These are phyloP conservation scores for Ganoderma boninense DNA, from an alignment of 1,284 basidiomycete species.

Conservation along the genomic window DNA sequence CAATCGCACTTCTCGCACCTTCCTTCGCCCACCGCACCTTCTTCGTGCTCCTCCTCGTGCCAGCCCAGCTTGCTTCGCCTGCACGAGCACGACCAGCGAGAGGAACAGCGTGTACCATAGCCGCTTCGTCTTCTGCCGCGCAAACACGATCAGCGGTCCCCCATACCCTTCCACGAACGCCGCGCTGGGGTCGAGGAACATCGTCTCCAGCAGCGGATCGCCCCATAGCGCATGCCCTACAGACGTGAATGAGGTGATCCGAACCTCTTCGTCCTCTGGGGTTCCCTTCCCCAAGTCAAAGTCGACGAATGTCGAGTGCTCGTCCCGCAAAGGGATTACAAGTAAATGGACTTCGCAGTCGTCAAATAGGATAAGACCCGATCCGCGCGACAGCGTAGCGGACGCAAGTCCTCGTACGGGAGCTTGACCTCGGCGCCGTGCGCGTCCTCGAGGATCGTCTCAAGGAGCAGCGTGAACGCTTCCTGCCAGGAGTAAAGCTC, in stretches of 20 bases:
- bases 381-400: constrained; percentile 68
- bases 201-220: constrained; percentile 72
- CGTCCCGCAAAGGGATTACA: constrained; percentile 66
- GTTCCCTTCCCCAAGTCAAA: constrained; percentile 32
- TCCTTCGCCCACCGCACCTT: constrained; percentile 52
- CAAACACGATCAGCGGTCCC: constrained; percentile 55
- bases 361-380: constrained; percentile 75
- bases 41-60: constrained; percentile 37
- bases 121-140: constrained; percentile 70
- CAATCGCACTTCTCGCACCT: constrained; percentile 47
- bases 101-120: constrained; percentile 78
- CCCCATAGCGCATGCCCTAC: constrained; percentile 73
- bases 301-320: constrained; percentile 58
- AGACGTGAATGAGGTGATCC: constrained; percentile 44
- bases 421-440: constrained; percentile 37
- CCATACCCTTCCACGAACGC: constrained; percentile 71
- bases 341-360: constrained; percentile 73
- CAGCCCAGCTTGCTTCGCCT: constrained; percentile 35
- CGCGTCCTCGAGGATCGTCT: constrained; percentile 55
- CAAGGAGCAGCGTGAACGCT: constrained; percentile 66
- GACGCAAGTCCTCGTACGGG: constrained; percentile 55
- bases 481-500: constrained; percentile 76
- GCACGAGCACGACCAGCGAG: constrained; percentile 58
- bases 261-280: constrained; percentile 37
- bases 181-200: constrained; percentile 59